A percentile compares a stretch with the other conserved stretches of the same genome.
phyloP scores from a whole-genome alignment of 2,329 filamentous ascomycete genomes.

The Claviceps cyperi region DNA sequence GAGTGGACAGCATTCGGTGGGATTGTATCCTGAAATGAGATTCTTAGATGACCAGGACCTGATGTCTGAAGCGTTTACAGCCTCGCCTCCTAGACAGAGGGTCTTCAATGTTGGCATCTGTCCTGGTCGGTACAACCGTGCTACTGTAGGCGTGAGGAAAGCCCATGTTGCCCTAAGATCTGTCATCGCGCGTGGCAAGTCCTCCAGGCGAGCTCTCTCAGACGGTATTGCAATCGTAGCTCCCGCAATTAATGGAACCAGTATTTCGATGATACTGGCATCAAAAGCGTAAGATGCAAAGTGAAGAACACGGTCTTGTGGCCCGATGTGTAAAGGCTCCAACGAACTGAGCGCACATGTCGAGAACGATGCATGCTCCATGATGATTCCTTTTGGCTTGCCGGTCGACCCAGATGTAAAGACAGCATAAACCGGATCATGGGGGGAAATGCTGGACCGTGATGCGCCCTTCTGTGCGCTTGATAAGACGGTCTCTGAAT shows the following conservation, averaged over 20 bases:
- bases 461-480: background rate
- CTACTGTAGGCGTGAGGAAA: slow-evolving; percentile 6
- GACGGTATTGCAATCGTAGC: slow-evolving; percentile 10
- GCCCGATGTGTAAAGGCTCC: background rate
- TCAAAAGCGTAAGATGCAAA: slow-evolving; percentile 10
- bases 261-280: slow-evolving; percentile 5
- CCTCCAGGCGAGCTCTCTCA: slow-evolving; percentile 6
- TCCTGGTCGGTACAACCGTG: background rate
- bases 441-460: background rate
- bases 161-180: slow-evolving; percentile 3
- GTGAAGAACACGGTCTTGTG: slow-evolving; percentile 2
- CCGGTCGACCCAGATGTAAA: slow-evolving; percentile 41
- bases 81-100: slow-evolving; percentile 12
- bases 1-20: slow-evolving; percentile 11
- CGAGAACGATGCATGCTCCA: slow-evolving; percentile 4
- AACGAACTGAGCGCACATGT: slow-evolving; percentile 2
- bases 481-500: no score
- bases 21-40: slow-evolving; percentile 27
- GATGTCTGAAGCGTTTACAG: slow-evolving; percentile 17
- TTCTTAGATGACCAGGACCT: slow-evolving; percentile 6
- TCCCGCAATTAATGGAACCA: slow-evolving; percentile 5
- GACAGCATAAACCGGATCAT: slow-evolving; percentile 21
- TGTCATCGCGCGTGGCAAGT: slow-evolving; percentile 6
- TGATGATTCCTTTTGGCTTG: slow-evolving; percentile 25
- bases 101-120: slow-evolving; percentile 6